phyloP scores from a whole-genome alignment of 768 basidiomycete genomes.

The Pluteus cervinus region DNA sequence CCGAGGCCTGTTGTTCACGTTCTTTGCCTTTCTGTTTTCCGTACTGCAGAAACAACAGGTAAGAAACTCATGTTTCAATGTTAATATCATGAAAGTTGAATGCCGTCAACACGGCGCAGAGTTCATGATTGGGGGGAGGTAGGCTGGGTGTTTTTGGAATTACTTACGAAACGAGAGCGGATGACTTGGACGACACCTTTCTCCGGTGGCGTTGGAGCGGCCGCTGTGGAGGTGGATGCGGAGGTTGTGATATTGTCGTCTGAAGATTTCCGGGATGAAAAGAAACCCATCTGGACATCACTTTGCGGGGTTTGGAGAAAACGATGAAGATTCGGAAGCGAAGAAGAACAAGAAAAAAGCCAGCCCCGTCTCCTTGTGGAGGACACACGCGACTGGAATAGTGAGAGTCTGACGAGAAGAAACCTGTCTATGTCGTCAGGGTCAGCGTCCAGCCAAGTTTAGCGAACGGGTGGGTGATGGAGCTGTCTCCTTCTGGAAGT shows the following conservation, averaged over 20 bases:
- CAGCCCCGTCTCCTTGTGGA: no score
- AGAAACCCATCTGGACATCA: slow-evolving; percentile 49
- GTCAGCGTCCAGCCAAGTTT: no score
- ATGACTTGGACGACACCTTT: slow-evolving; percentile 52
- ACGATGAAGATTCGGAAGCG: neutral
- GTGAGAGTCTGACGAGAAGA: slow-evolving; percentile 3
- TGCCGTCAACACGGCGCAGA: no score
- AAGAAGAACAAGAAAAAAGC: neutral
- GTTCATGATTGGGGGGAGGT: no score
- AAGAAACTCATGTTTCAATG: neutral
- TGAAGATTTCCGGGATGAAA: slow-evolving; percentile 43
- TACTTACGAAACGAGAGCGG: slow-evolving; percentile 50
- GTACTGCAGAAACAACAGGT: slow-evolving; percentile 29
- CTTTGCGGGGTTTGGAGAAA: slow-evolving; percentile 8
- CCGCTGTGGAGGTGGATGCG: slow-evolving; percentile 18
- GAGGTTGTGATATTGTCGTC: slow-evolving; percentile 29
- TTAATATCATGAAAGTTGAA: no score
- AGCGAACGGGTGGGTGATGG: no score
- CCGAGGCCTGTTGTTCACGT: slow-evolving; percentile 31
- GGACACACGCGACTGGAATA: neutral
- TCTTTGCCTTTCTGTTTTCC: slow-evolving; percentile 55
- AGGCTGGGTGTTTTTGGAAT: no score
- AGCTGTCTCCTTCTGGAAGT: no score
- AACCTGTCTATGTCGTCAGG: neutral
- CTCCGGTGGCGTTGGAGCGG: slow-evolving; percentile 19